Conservation (phyloP, 2,329 filamentous ascomycete species). For the Cercospora nicotianae region DNA sequence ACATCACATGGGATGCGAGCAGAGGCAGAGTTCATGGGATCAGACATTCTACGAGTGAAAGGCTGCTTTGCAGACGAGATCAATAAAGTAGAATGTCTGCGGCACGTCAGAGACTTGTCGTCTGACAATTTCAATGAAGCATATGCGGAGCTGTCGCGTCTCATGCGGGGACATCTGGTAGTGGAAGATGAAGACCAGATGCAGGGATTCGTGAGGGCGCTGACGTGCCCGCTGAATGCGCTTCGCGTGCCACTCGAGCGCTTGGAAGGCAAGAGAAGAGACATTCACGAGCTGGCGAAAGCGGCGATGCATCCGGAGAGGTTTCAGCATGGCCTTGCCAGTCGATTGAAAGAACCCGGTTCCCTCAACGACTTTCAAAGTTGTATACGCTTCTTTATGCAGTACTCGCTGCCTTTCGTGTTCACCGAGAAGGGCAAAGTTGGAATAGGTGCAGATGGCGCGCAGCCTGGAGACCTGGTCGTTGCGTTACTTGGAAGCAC, state of each 20-base stretch:
- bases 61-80: constrained; percentile 11
- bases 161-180: neutral
- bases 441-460: constrained; percentile 5
- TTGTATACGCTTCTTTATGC: constrained; percentile 8
- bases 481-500: constrained; percentile 11
- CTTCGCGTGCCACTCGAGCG: neutral
- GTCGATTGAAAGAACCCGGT: neutral
- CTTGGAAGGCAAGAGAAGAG: neutral
- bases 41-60: constrained; percentile 1
- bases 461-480: constrained; percentile 9
- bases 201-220: constrained; percentile 2
- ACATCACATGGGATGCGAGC: constrained; percentile 9
- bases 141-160: constrained; percentile 5
- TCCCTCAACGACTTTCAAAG: neutral
- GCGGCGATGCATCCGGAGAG: neutral
- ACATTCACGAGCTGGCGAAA: neutral
- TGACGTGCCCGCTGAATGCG: constrained; percentile 5
- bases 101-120: neutral
- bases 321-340: neutral
- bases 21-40: neutral
- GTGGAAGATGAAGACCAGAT: constrained; percentile 2
- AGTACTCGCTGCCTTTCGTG: constrained; percentile 9
- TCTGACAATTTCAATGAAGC: neutral
- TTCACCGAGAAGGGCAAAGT: constrained; percentile 8
- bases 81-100: neutral